Conservation (phyloP, 305 asterid genomes). For the Withania somnifera region DNA sequence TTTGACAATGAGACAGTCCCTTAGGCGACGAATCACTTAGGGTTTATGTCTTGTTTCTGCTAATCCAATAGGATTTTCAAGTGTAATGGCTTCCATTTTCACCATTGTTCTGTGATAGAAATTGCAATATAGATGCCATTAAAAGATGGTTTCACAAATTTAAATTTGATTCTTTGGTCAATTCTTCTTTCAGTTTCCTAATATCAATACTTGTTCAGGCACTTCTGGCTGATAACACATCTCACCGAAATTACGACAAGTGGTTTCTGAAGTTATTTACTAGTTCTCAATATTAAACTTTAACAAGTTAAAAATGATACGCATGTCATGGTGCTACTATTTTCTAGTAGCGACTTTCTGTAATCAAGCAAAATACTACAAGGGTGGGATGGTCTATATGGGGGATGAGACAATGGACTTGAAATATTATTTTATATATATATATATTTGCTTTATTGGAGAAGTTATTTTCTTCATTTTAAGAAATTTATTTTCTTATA, state of each 20-base stretch:
- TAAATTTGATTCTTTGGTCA: background rate
- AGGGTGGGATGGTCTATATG: no score
- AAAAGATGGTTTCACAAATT: background rate
- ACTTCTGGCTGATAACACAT: background rate
- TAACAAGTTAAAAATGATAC: no score
- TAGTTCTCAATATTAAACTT: background rate
- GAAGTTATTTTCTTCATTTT: background rate
- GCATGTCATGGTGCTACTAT: no score
- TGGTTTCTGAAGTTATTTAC: background rate
- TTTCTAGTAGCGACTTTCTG: no score
- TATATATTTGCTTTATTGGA: background rate
- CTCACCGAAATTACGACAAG: background rate
- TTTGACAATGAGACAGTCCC: background rate
- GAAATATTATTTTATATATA: no score
- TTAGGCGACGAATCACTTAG: background rate
- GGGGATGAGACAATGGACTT: no score
- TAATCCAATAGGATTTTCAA: background rate
- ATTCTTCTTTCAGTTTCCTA: background rate
- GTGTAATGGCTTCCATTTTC: background rate
- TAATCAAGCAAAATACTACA: no score
- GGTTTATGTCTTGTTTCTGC: background rate
- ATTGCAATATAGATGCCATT: background rate
- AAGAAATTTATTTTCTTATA: background rate
- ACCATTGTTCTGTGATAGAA: background rate
- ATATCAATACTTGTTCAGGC: background rate